Evolutionary conservation across 345 rosid genomes (phyloP).

Genomic region (Citrus glauca): DNA sequence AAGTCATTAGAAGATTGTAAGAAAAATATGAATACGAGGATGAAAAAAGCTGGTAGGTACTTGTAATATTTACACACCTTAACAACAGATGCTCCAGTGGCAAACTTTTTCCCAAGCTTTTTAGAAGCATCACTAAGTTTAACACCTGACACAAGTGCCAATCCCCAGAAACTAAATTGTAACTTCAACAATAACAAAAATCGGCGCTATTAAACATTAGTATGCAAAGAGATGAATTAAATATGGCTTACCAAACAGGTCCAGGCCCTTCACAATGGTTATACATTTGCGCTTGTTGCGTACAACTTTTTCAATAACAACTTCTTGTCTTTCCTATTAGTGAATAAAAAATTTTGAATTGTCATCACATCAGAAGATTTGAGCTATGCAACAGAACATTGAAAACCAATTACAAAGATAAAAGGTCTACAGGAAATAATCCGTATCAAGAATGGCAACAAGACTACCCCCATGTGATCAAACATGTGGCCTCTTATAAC

Average conservation of each 20-base stretch:
- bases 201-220: background rate
- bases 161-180: constrained; percentile 6
- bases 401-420: background rate
- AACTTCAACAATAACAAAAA: background rate
- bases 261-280: constrained; percentile 89
- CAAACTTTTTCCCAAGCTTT: constrained; percentile 95
- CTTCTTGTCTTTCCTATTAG: constrained; percentile 80
- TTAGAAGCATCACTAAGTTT: constrained; percentile 93
- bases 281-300: constrained; percentile 95
- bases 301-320: constrained; percentile 79
- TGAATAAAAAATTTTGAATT: background rate
- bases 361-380: background rate
- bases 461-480: background rate
- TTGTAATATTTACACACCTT: constrained; percentile 48
- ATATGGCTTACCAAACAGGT: constrained; percentile 72
- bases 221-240: constrained; percentile 4
- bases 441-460: background rate
- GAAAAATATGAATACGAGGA: constrained; percentile 1
- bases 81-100: constrained; percentile 96
- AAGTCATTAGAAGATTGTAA: constrained; percentile 1
- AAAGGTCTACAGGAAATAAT: background rate
- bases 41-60: background rate
- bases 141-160: constrained; percentile 48
- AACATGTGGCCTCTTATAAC: background rate
- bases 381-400: background rate